phyloP scores from a whole-genome alignment of 1,284 basidiomycete genomes.

The Ceratobasidium papillatum region DNA sequence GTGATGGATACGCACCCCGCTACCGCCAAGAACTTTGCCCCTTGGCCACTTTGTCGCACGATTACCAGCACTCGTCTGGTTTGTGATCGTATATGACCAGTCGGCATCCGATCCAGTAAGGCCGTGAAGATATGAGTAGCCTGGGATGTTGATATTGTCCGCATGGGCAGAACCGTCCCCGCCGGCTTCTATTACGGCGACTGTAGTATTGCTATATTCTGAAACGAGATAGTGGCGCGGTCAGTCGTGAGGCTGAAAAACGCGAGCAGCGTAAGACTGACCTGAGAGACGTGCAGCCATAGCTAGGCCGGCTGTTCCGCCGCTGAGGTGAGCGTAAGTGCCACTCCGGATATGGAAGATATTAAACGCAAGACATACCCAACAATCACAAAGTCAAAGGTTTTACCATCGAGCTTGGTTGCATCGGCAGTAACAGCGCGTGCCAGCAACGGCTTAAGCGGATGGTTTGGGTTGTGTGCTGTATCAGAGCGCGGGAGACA shows the following conservation, averaged over 20 bases:
- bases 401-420: slow-evolving; percentile 46
- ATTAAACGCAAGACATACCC: slow-evolving; percentile 44
- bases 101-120: slow-evolving; percentile 52
- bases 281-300: slow-evolving; percentile 55
- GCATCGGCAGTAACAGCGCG: slow-evolving; percentile 48
- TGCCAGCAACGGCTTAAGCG: slow-evolving; percentile 7
- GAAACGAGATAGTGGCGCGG: slow-evolving; percentile 39
- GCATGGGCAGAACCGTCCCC: slow-evolving; percentile 51
- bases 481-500: slow-evolving; percentile 21
- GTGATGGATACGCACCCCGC: slow-evolving; percentile 47
- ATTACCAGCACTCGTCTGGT: slow-evolving; percentile 47
- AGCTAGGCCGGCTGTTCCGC: slow-evolving; percentile 60
- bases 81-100: slow-evolving; percentile 54
- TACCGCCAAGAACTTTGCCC: slow-evolving; percentile 56
- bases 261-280: not conserved
- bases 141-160: slow-evolving; percentile 52
- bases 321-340: slow-evolving; percentile 44
- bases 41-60: slow-evolving; percentile 51
- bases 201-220: slow-evolving; percentile 56
- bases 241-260: not conserved
- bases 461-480: slow-evolving; percentile 31
- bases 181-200: slow-evolving; percentile 58
- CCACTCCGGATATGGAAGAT: not conserved
- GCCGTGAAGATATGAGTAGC: slow-evolving; percentile 52
- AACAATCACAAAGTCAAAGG: slow-evolving; percentile 54